Conservation (phyloP, 2,329 filamentous ascomycete genomes). For the Mariannaea elegans region DNA sequence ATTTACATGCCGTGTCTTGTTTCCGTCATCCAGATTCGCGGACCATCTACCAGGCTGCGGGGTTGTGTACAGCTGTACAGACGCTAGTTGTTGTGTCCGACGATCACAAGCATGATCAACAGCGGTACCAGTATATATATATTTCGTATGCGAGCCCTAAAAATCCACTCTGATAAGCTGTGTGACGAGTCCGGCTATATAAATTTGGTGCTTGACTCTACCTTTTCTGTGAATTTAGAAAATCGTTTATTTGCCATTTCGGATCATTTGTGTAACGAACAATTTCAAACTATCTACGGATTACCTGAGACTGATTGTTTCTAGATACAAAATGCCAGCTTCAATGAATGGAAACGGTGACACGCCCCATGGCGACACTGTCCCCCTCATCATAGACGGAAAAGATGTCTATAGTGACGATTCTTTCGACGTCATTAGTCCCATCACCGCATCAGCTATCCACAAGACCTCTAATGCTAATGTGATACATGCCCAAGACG, state of each 20-base stretch:
- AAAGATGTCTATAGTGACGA: constrained; percentile 55
- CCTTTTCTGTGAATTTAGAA: no score
- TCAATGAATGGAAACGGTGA: background rate
- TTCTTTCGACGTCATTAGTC: constrained; percentile 66
- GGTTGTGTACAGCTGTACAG: no score
- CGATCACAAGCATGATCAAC: background rate
- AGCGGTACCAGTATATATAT: background rate
- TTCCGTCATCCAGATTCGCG: no score
- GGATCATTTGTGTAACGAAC: no score
- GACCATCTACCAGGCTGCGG: no score
- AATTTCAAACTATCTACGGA: background rate
- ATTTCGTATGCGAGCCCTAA: background rate
- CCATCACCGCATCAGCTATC: constrained; percentile 60
- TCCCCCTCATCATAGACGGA: constrained; percentile 56
- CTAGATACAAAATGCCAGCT: constrained; percentile 1
- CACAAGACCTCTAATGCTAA: constrained; percentile 62
- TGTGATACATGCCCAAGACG: constrained; percentile 60
- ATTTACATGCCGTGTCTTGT: no score
- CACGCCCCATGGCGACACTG: constrained; percentile 11
- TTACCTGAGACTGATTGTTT: background rate
- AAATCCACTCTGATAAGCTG: background rate
- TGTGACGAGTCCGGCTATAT: no score
- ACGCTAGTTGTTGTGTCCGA: background rate
- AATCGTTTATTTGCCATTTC: no score
- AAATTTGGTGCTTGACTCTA: no score